Base-by-base conservation (phyloP, 2,329 filamentous ascomycete genomes). In the Arthrobotrys megalospora region DNA sequence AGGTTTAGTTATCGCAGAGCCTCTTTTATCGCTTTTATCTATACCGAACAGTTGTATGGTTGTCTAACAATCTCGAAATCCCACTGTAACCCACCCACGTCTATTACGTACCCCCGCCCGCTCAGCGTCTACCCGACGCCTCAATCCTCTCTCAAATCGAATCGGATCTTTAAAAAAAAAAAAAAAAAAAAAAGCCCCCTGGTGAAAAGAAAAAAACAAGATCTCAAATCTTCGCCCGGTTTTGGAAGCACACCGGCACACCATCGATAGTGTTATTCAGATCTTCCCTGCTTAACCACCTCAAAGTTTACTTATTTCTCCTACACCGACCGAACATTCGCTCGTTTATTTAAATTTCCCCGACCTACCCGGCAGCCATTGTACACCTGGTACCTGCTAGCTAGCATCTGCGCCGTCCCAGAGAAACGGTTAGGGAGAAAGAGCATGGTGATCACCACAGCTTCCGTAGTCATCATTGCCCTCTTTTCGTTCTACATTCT, bases 401-500 rank as follows among this genome's bases (percentile, higher is more conserved):
- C 50, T 6, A 24, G 3, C 14, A 45, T 45, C 41, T n/a, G n/a
- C 11, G 38, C 34, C 48, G 6, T 38, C 53, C 24, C 24, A 47
- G 38, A 32, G 19, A 36, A 14, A 14, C 38, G 28, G 36, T 21
- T 34, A 16, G 41, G 16, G 45, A n/a, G 34, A 11, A 48, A 58
- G 64, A 75, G 52, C 62, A 70, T 72, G 75, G 75, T 78, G 52
- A 47, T 77, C 72, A 68, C 43, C 6, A 32, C 75, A 8, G 66
- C 73, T 24, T 72, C 75, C 52, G 8, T 78, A 24, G 62, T 78
- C 14, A 78, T 78, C 32, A 10, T 63, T 38, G 75, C 75, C 6
- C 52, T 78, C 19, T 78, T 78, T 52, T 72, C 75, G 6, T 78
- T 78, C 67, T 78, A 78, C 75, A 41, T 78, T 11, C 19, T 67